phyloP scores from a whole-genome alignment of 2,329 filamentous ascomycete genomes.

The Rosellinia necatrix region DNA sequence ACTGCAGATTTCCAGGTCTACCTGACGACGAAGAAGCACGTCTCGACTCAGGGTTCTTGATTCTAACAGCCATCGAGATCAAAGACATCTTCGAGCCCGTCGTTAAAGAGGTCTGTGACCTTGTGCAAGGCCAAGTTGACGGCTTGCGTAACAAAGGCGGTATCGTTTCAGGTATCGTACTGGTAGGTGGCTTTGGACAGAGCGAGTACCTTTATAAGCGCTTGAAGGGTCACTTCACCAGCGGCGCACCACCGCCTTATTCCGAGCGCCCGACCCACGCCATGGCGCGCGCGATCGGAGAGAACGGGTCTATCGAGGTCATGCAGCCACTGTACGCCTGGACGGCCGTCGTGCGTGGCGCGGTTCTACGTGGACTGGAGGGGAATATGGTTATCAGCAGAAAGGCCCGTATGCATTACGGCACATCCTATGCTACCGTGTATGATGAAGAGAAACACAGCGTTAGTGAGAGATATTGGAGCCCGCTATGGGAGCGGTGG shows the following conservation, averaged over 20 bases:
- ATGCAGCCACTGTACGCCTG: slow-evolving; percentile 83
- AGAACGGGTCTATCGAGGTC: slow-evolving; percentile 68
- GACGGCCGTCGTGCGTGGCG: slow-evolving; percentile 79
- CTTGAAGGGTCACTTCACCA: slow-evolving; percentile 70
- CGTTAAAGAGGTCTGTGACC: slow-evolving; percentile 69
- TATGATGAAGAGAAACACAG: slow-evolving; percentile 78
- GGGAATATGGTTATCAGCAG: slow-evolving; percentile 79
- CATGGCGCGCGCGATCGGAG: slow-evolving; percentile 50
- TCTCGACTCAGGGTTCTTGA: slow-evolving; percentile 75
- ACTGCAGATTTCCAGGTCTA: slow-evolving; percentile 67
- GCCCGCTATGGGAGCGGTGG: slow-evolving; percentile 78
- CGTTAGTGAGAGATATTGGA: slow-evolving; percentile 77
- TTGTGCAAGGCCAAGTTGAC: slow-evolving; percentile 70
- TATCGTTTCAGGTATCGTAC: slow-evolving; percentile 73
- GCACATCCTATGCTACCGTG: slow-evolving; percentile 79
- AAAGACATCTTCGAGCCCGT: slow-evolving; percentile 78
- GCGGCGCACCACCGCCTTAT: slow-evolving; percentile 63
- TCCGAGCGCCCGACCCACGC: slow-evolving; percentile 73
- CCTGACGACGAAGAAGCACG: slow-evolving; percentile 77
- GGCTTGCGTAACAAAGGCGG: slow-evolving; percentile 64
- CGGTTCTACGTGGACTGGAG: slow-evolving; percentile 74
- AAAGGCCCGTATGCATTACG: slow-evolving; percentile 77
- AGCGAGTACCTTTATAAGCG: slow-evolving; percentile 75
- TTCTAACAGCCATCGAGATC: slow-evolving; percentile 71
- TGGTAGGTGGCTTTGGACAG: slow-evolving; percentile 82